phyloP scores from a whole-genome alignment of 371 early-diverging fungal species.

The Mortierella sp. region DNA sequence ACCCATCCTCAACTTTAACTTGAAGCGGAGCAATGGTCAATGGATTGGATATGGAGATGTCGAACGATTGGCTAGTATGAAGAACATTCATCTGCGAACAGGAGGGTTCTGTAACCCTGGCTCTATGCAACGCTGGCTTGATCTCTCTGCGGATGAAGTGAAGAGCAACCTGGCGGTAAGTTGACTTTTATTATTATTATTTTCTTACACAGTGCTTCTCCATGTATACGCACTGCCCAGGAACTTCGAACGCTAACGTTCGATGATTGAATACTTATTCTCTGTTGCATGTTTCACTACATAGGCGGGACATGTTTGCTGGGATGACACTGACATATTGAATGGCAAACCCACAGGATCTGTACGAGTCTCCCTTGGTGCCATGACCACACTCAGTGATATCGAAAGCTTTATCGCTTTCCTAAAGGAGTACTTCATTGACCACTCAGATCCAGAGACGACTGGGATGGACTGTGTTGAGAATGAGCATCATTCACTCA shows the following conservation, averaged over 20 bases:
- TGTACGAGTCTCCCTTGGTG: constrained; percentile 78
- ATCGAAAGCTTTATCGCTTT: constrained; percentile 61
- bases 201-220: neutral
- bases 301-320: constrained; percentile 69
- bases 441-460: constrained; percentile 36
- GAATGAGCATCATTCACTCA: constrained; percentile 2
- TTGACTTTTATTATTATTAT: neutral
- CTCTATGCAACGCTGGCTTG: constrained; percentile 68
- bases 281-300: neutral
- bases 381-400: constrained; percentile 65
- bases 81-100: constrained; percentile 70
- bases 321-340: constrained; percentile 72
- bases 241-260: neutral
- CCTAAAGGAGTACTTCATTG: constrained; percentile 61
- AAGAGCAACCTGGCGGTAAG: constrained; percentile 49
- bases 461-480: constrained; percentile 19
- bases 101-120: constrained; percentile 86
- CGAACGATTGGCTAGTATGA: constrained; percentile 64
- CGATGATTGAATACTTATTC: neutral
- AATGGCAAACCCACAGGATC: constrained; percentile 70
- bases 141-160: constrained; percentile 53
- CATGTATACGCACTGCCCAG: neutral
- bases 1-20: constrained; percentile 74
- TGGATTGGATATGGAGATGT: constrained; percentile 68
- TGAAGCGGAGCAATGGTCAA: constrained; percentile 58